Evolutionary conservation across 306 rosid species (phyloP).

Genomic region (Medicago ruthenica): DNA sequence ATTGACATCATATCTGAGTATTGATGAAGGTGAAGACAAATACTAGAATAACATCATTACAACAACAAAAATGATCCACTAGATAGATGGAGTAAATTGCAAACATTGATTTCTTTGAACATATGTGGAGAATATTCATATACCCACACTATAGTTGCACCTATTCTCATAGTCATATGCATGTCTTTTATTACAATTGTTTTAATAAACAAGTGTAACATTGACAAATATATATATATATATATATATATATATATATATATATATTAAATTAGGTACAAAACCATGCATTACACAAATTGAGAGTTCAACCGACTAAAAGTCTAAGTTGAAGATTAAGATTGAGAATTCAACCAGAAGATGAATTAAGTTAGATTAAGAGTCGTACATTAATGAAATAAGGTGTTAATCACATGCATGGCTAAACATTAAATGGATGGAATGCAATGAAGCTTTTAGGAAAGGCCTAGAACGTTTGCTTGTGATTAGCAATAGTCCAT

Average conservation of each 20-base stretch:
- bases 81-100: too few relatives aligned
- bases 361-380: conserved; percentile 8
- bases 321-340: conserved; percentile 8
- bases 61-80: too few relatives aligned
- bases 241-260: too few relatives aligned
- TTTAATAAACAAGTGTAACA: neutral
- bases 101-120: too few relatives aligned
- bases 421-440: conserved; percentile 10
- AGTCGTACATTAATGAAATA: conserved; percentile 32
- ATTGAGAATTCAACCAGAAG: conserved; percentile 12
- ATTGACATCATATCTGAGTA: too few relatives aligned
- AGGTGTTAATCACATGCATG: conserved; percentile 29
- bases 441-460: conserved; percentile 28
- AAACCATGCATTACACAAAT: neutral
- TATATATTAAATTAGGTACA: too few relatives aligned
- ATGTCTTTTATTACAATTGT: neutral
- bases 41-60: too few relatives aligned
- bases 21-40: too few relatives aligned
- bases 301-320: neutral
- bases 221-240: too few relatives aligned
- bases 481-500: neutral
- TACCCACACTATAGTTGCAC: neutral
- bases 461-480: neutral
- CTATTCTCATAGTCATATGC: neutral
- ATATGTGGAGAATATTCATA: too few relatives aligned